These are phyloP conservation scores for Trichoderma polysporum DNA, from an alignment of 2,329 filamentous ascomycete species.

Conservation along the genomic window DNA sequence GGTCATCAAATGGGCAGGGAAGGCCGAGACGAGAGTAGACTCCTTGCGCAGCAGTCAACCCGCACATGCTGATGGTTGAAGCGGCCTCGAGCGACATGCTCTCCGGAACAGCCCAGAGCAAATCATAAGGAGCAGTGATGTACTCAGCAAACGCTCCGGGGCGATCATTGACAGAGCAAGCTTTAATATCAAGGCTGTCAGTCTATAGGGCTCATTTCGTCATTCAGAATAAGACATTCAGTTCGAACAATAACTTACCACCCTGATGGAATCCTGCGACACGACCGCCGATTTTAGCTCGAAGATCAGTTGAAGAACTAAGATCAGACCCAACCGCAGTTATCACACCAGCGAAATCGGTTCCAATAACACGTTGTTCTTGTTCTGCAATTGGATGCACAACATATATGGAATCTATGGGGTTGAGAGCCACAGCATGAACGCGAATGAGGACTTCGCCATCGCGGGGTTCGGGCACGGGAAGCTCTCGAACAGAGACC, in stretches of 20 bases:
- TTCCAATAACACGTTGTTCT: conserved; percentile 37
- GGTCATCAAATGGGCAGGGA: conserved; percentile 33
- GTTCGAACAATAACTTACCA: conserved; percentile 21
- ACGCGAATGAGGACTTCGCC: conserved; percentile 29
- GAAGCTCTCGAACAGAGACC: conserved; percentile 24
- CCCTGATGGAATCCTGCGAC: conserved; percentile 46
- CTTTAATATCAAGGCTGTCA: conserved; percentile 22
- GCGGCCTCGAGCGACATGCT: conserved; percentile 38
- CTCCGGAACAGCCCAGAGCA: conserved; percentile 40
- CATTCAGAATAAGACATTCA: not conserved
- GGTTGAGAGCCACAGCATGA: conserved; percentile 30
- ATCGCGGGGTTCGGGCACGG: conserved; percentile 17
- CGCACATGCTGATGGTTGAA: conserved; percentile 41
- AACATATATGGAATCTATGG: conserved; percentile 36
- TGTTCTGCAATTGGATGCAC: conserved; percentile 34
- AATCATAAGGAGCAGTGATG: conserved; percentile 34
- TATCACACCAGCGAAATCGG: conserved; percentile 42
- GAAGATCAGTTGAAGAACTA: conserved; percentile 15
- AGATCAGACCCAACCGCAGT: conserved; percentile 25
- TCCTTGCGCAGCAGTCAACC: conserved; percentile 44
- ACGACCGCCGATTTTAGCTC: conserved; percentile 30
- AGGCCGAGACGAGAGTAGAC: conserved; percentile 40
- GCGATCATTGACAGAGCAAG: conserved; percentile 41
- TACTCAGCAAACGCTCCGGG: conserved; percentile 48
- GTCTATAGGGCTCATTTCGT: not conserved